Percentiles rank a stretch among this genome's conserved stretches.
Conservation (phyloP, 768 basidiomycete species). For the Wakefieldia striispora region DNA sequence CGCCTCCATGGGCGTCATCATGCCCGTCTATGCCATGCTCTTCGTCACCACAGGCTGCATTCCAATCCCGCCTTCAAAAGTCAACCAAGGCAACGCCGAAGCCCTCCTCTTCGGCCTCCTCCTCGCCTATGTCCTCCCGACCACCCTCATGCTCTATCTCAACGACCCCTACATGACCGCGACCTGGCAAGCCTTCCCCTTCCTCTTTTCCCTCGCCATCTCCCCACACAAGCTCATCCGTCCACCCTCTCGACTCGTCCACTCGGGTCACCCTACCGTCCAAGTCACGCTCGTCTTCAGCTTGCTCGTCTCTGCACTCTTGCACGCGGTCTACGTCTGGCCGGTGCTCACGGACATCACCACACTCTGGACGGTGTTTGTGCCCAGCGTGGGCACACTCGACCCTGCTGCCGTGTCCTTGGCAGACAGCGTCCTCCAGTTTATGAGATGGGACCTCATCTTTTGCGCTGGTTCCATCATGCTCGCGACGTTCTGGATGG, state of each 20-base stretch:
- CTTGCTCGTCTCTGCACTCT: constrained; percentile 22
- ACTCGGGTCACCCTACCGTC: constrained; percentile 23
- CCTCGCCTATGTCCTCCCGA: constrained; percentile 46
- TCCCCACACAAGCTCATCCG: constrained; percentile 40
- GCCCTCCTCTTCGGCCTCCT: constrained; percentile 50
- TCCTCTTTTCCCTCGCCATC: constrained; percentile 43
- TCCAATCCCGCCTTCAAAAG: constrained; percentile 16
- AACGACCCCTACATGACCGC: constrained; percentile 45
- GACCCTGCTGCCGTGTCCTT: constrained; percentile 1
- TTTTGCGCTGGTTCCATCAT: constrained; percentile 40
- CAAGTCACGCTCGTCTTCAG: constrained; percentile 12
- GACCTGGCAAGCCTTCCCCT: constrained; percentile 54
- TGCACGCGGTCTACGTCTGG: constrained; percentile 26
- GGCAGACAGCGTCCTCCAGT: constrained; percentile 27
- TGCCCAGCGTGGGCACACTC: constrained; percentile 7
- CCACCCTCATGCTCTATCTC: constrained; percentile 42
- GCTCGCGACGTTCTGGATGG: constrained; percentile 51
- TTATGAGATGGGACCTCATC: constrained; percentile 52
- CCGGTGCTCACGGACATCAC: constrained; percentile 7
- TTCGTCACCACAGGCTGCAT: constrained; percentile 41
- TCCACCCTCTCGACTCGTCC: constrained; percentile 12
- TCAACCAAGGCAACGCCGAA: constrained; percentile 49
- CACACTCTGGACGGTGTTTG: constrained; percentile 9
- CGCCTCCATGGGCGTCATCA: constrained; percentile 40
- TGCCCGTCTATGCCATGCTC: constrained; percentile 48